Percentiles rank a stretch among this genome's conserved stretches.
These are phyloP conservation scores for Schizosaccharomyces octosporus DNA, from an alignment of 805 yeast species.

Conservation along the genomic window DNA sequence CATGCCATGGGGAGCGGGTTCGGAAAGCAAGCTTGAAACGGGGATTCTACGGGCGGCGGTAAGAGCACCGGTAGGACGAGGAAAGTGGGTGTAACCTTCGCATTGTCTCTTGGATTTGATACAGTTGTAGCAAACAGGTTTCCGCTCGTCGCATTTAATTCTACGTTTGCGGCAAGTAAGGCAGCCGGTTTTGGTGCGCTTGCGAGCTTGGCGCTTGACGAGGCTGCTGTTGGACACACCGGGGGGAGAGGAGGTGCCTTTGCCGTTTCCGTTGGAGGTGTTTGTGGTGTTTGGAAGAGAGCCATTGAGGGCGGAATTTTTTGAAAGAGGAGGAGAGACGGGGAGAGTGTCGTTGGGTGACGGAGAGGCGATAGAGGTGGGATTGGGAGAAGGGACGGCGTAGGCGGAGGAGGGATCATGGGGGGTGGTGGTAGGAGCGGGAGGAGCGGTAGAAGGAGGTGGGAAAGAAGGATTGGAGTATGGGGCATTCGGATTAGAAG, in stretches of 20 bases:
- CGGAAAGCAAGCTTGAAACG: neutral
- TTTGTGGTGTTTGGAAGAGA: neutral
- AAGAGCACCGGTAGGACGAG: constrained; percentile 2
- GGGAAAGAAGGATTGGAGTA: neutral
- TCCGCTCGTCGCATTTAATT: constrained; percentile 41
- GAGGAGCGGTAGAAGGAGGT: neutral
- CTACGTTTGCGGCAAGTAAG: constrained; percentile 39
- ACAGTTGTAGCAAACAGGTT: constrained; percentile 32
- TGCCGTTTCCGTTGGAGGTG: neutral
- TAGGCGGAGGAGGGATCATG: no score
- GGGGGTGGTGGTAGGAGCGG: neutral
- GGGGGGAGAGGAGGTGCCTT: neutral
- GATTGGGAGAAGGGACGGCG: neutral
- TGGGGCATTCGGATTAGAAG: neutral
- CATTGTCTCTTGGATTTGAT: constrained; percentile 9
- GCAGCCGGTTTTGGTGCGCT: constrained; percentile 21
- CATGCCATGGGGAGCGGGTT: neutral
- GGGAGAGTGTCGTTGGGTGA: neutral
- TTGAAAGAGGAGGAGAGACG: neutral
- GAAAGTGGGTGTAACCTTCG: constrained; percentile 7
- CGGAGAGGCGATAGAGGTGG: neutral
- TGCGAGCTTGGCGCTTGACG: constrained; percentile 2
- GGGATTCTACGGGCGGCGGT: neutral
- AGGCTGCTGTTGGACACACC: neutral
- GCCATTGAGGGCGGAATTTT: neutral